Base-by-base conservation (phyloP, 2,329 filamentous ascomycete species). In the Dothideomycetes sp. region DNA sequence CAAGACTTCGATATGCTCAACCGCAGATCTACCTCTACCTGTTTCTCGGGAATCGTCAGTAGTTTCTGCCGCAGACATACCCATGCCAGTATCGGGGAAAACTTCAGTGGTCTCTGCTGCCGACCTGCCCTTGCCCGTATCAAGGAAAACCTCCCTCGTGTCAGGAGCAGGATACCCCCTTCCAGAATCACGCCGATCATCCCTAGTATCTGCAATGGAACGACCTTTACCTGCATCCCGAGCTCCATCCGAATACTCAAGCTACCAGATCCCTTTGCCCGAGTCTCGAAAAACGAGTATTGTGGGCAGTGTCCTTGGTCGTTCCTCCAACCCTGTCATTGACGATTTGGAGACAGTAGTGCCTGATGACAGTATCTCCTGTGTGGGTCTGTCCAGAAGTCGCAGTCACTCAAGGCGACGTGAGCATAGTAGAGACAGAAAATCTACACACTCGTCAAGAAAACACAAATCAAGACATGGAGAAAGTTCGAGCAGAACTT, bases 361-460 rank as follows among this genome's bases (percentile, higher is more conserved):
- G 2, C 68, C 68, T 1, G 64, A 65, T 44, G 68, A 71, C 44
- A 66, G 62, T 40, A 68, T 70, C 45, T 67, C 64, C 11, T 63
- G 67, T 51, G 61, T 57, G 48, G 54, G 44, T 33, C 47, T 6
- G 39, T 28, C 29, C 36, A 36, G 16, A 15, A 29, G 12, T 22
- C 20, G 19, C 22, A 10, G 10, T 24, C 16, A 10, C n/a, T 37
- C 34, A 12, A 22, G 33, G n/a, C 19, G 33, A 22, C 17, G 19
- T 17, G 25, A 17, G 6, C 20, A 17, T 22, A 25, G 22, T 27
- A 22, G 13, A 9, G 18, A 40, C n/a, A n/a, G n/a, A n/a, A n/a
- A n/a, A n/a, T 39, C 35, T 5, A 18, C 32, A 3, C 29, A 35
- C 17, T 28, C 22, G 11, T 18, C 19, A 20, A 40, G 12, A 40